phyloP scores from a whole-genome alignment of 148 eudicot genomes.

The Rhododendron simsii region DNA sequence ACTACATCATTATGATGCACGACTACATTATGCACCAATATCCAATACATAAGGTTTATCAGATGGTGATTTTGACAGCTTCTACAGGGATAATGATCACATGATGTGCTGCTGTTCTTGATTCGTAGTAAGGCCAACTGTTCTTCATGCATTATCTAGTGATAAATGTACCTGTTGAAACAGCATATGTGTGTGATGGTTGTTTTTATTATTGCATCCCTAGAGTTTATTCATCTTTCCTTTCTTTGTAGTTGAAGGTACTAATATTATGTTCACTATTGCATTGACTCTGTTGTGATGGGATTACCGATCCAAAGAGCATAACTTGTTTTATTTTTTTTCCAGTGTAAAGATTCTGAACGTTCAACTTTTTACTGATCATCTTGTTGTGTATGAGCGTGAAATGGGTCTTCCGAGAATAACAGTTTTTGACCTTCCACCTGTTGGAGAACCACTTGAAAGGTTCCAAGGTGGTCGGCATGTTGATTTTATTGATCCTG shows the following conservation, averaged over 20 bases:
- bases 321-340: constrained; percentile 12
- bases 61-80: neutral
- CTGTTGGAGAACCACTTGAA: constrained; percentile 57
- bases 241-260: neutral
- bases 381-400: constrained; percentile 76
- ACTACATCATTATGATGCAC: neutral
- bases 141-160: neutral
- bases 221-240: neutral
- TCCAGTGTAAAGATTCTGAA: constrained; percentile 75
- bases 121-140: neutral
- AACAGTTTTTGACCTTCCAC: constrained; percentile 64
- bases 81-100: neutral
- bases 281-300: neutral
- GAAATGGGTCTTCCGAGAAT: constrained; percentile 65
- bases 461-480: constrained; percentile 53
- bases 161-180: neutral
- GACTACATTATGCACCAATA: neutral
- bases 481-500: constrained; percentile 79
- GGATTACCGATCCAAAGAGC: neutral
- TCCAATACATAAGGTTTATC: neutral
- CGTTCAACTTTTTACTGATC: constrained; percentile 58
- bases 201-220: neutral
- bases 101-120: neutral
- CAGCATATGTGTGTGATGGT: neutral
- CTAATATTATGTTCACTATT: neutral